Evolutionary conservation across 1,284 basidiomycete species (phyloP), one percentile per base, ranked within the genome.

Genomic region (Takashimella koratensis): DNA sequence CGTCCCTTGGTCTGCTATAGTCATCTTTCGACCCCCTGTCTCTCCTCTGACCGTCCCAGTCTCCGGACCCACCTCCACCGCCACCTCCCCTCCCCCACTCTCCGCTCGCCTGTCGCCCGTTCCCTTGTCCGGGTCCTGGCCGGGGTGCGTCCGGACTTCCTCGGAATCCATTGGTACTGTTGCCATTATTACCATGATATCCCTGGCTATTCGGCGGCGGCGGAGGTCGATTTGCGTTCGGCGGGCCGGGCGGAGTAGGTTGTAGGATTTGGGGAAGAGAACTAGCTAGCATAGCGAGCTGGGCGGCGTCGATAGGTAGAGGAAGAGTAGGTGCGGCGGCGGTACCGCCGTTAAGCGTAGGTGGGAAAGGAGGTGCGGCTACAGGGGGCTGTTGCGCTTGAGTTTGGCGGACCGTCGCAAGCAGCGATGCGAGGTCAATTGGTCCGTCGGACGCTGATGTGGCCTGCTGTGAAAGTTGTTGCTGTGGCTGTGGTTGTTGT

Each of bases 221-320:
- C n/a, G n/a, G n/a, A n/a, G n/a, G n/a, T n/a, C n/a, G n/a, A n/a
- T n/a, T n/a, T n/a, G n/a, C n/a, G n/a, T n/a, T n/a, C n/a, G n/a
- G n/a, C n/a, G n/a, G n/a, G n/a, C n/a, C n/a, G n/a, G n/a, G n/a
- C n/a, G n/a, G n/a, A n/a, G n/a, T n/a, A n/a, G n/a, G n/a, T n/a
- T n/a, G n/a, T n/a, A n/a, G n/a, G n/a, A n/a, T n/a, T n/a, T n/a
- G n/a, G n/a, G n/a, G n/a, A n/a, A 36, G 16, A 36, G 30, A 45
- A 48, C 63, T 64, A 1, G 66, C 65, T 2, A 71, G 56, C 16
- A 63, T 62, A 1, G 64, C 66, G 16, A 67, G 54, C 45, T 66
- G 63, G 12, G 53, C 48, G 1, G 57, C 53, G 49, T 71, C 62
- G 47, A 65, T 47, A 3, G 40, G 44, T 49, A 51, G 57, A 43